Evolutionary conservation across 2,329 filamentous ascomycete genomes (phyloP).

Genomic region (Penicillium sp.): DNA sequence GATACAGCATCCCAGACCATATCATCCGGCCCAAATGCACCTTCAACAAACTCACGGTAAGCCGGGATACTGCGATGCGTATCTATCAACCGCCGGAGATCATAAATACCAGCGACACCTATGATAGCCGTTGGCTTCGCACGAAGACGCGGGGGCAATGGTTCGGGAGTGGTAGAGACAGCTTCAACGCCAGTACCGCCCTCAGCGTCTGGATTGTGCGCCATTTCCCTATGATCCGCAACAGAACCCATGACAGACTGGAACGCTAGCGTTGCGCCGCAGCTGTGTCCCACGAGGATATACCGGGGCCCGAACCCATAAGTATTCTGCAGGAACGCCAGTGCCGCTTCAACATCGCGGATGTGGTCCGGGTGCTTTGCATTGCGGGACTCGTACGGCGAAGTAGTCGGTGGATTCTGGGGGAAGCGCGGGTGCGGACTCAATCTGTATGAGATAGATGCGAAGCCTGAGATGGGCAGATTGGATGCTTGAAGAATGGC

Average conservation of each 20-base stretch:
- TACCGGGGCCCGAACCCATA: conserved; percentile 42
- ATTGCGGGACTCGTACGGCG: conserved; percentile 29
- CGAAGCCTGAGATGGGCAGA: conserved; percentile 39
- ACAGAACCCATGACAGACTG: conserved; percentile 41
- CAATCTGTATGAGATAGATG: conserved; percentile 49
- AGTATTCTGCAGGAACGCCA: conserved; percentile 41
- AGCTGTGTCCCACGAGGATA: conserved; percentile 47
- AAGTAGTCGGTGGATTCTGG: conserved; percentile 32
- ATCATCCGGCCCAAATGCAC: conserved; percentile 43
- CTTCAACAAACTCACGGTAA: conserved; percentile 42
- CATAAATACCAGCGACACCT: conserved; percentile 47
- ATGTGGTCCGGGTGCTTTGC: conserved; percentile 48
- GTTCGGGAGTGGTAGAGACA: conserved; percentile 14
- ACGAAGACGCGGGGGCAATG: conserved; percentile 9
- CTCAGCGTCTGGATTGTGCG: conserved; percentile 2
- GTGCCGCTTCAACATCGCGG: conserved; percentile 40
- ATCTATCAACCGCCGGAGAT: conserved; percentile 39
- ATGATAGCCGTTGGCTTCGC: conserved; percentile 39
- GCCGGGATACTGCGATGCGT: conserved; percentile 29
- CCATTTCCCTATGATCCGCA: conserved; percentile 11
- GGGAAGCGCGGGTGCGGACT: conserved; percentile 42
- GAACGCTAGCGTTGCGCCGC: conserved; percentile 48
- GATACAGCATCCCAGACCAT: conserved; percentile 40
- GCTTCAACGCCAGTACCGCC: conserved; percentile 4
- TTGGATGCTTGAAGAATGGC: conserved; percentile 28